phyloP scores from a whole-genome alignment of 2,329 filamentous ascomycete genomes.

The Aspergillus latus region DNA sequence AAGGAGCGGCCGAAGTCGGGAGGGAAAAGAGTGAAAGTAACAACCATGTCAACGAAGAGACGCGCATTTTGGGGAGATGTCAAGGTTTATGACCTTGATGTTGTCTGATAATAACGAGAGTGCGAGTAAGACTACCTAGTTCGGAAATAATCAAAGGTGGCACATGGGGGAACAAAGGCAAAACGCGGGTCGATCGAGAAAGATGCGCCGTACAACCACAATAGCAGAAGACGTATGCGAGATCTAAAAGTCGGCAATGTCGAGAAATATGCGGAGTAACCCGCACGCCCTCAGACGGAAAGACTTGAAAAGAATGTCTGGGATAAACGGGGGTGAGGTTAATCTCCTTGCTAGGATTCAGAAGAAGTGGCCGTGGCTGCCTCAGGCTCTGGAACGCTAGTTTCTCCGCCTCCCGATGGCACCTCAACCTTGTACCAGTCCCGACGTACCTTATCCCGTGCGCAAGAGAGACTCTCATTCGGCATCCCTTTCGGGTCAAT shows the following conservation, averaged over 20 bases:
- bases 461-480: slow-evolving; percentile 8
- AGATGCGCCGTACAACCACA: slow-evolving; percentile 13
- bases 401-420: slow-evolving; percentile 39
- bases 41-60: slow-evolving; percentile 39
- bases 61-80: slow-evolving; percentile 34
- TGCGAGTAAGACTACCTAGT: slow-evolving; percentile 6
- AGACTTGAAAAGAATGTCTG: slow-evolving; percentile 13
- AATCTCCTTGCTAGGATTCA: slow-evolving; percentile 14
- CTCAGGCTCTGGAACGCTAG: slow-evolving; percentile 24
- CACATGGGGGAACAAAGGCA: slow-evolving; percentile 26
- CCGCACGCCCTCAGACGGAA: slow-evolving; percentile 16
- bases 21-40: slow-evolving; percentile 39
- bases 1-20: slow-evolving; percentile 33
- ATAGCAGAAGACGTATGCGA: not conserved
- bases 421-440: slow-evolving; percentile 25
- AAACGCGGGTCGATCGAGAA: slow-evolving; percentile 13
- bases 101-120: slow-evolving; percentile 16
- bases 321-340: slow-evolving; percentile 20
- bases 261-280: slow-evolving; percentile 10
- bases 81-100: slow-evolving; percentile 21
- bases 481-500: slow-evolving; percentile 21
- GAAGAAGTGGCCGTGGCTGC: slow-evolving; percentile 14
- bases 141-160: slow-evolving; percentile 30
- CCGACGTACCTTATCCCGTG: slow-evolving; percentile 8
- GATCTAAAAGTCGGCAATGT: not conserved